Evolutionary conservation across 305 asterid genomes (phyloP), one percentile per base, ranked within the genome.

Genomic region (Plantago coronopus): DNA sequence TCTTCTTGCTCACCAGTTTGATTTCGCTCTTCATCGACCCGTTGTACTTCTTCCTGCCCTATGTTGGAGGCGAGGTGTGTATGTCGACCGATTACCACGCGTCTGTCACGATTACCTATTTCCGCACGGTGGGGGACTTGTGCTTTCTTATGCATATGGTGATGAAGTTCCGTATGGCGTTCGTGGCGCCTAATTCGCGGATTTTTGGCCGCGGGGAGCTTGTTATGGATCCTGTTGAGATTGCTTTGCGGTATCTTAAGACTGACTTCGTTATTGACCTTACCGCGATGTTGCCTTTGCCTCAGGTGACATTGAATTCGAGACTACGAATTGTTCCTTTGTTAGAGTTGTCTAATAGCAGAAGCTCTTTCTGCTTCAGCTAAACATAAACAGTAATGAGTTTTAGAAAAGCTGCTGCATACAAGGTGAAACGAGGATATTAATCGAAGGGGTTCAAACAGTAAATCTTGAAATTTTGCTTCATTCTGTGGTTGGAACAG

Each of bases 131-230:
- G 20, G 27, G 63, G 6, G 97, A 89, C 69, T 18, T 93, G 1
- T 85, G 85, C 57, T 93, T 84, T 58, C 63, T 89, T 46, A 75
- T 93, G 2, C 97, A 93, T 34, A 83, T 93, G 54, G 1, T 75
- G 15, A 79, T 93, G 81, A 93, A 93, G 85, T 93, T 89, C 49
- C 83, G 99, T 10, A 85, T 86, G 72, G 99, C 97, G 45, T 89
- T 83, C 54, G 94, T 93, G 5, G 94, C 96, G 14, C 97, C 95
- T 0, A 85, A 83, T 59, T 93, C 99, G 12, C 77, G 94, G 55
- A 95, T 89, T 27, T 93, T 93, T 27, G 99, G 99, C 8, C 82
- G 95, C 31, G 99, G 99, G 21, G 99, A 89, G 76, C 95, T 93
- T 50, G 96, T 93, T 2, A 83, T 75, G 89, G 96, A 89, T 51